A percentile compares a stretch with the other conserved stretches of the same genome.
These are phyloP conservation scores for Kingdonia uniflora DNA, from an alignment of 164 flowering plant species.

Conservation along the genomic window DNA sequence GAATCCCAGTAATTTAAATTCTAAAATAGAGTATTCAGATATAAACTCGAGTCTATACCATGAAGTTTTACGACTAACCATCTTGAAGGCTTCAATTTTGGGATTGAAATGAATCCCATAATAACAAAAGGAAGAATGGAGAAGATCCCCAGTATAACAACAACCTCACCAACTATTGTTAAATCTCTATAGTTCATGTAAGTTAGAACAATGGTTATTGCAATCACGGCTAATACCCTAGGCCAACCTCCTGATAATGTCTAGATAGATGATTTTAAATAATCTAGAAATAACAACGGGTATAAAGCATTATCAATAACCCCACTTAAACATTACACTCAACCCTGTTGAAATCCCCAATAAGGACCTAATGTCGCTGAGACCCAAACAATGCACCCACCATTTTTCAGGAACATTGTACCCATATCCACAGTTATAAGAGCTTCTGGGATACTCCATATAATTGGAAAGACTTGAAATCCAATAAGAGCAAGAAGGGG, in stretches of 20 bases:
- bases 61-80: neutral
- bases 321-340: constrained; percentile 67
- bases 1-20: too few species aligned
- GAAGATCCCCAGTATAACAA: constrained; percentile 31
- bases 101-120: neutral
- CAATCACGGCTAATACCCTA: constrained; percentile 22
- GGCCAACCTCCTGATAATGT: constrained; percentile 32
- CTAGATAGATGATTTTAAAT: constrained; percentile 34
- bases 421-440: constrained; percentile 46
- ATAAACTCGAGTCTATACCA: neutral
- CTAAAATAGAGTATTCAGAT: neutral
- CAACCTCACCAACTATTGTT: constrained; percentile 42
- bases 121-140: too few species aligned
- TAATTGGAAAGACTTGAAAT: constrained; percentile 41
- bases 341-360: constrained; percentile 63
- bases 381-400: constrained; percentile 58
- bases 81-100: neutral
- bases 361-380: constrained; percentile 44
- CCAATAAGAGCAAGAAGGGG: constrained; percentile 49
- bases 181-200: constrained; percentile 48
- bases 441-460: constrained; percentile 60
- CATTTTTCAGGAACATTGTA: constrained; percentile 55
- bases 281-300: constrained; percentile 49
- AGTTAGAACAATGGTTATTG: constrained; percentile 30
- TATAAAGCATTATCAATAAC: constrained; percentile 59